phyloP scores from a whole-genome alignment of 441 rosid genomes.

The Adansonia madagascariensis region DNA sequence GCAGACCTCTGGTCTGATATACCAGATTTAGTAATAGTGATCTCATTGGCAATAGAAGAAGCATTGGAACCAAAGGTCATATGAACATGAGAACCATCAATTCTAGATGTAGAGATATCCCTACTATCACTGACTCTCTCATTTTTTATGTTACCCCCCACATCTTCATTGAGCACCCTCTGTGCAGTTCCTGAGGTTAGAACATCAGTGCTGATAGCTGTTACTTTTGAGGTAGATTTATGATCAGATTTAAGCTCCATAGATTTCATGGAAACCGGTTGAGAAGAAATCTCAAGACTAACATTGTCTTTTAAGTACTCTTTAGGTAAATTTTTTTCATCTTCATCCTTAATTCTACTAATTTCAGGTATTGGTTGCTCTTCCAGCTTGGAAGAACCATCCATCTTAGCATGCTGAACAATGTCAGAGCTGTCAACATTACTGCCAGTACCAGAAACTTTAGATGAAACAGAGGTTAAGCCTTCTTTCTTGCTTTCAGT shows the following conservation, averaged over 20 bases:
- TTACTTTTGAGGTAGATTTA: slow-evolving; percentile 33
- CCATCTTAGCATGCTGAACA: slow-evolving; percentile 29
- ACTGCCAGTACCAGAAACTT: slow-evolving; percentile 39
- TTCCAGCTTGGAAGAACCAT: slow-evolving; percentile 30
- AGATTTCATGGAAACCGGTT: slow-evolving; percentile 30
- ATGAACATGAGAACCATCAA: slow-evolving; percentile 33
- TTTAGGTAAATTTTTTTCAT: slow-evolving; percentile 25
- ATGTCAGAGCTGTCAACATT: slow-evolving; percentile 18
- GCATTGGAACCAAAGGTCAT: slow-evolving; percentile 17
- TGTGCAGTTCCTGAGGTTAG: slow-evolving; percentile 33
- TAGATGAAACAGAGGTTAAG: slow-evolving; percentile 38
- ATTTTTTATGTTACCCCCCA: slow-evolving; percentile 33
- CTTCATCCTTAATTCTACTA: slow-evolving; percentile 30
- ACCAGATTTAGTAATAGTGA: slow-evolving; percentile 27
- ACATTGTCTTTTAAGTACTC: slow-evolving; percentile 36
- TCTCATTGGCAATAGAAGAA: slow-evolving; percentile 26
- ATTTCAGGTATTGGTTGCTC: slow-evolving; percentile 36
- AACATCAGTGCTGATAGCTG: slow-evolving; percentile 33
- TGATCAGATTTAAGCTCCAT: slow-evolving; percentile 32
- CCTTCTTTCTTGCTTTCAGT: slow-evolving; percentile 37
- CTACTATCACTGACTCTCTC: slow-evolving; percentile 24
- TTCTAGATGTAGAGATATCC: slow-evolving; percentile 36
- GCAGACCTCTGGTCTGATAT: slow-evolving; percentile 39
- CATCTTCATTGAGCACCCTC: slow-evolving; percentile 38
- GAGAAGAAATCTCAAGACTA: slow-evolving; percentile 36